Base-by-base conservation (phyloP, 2,329 filamentous ascomycete genomes). In the Nemania abortiva region DNA sequence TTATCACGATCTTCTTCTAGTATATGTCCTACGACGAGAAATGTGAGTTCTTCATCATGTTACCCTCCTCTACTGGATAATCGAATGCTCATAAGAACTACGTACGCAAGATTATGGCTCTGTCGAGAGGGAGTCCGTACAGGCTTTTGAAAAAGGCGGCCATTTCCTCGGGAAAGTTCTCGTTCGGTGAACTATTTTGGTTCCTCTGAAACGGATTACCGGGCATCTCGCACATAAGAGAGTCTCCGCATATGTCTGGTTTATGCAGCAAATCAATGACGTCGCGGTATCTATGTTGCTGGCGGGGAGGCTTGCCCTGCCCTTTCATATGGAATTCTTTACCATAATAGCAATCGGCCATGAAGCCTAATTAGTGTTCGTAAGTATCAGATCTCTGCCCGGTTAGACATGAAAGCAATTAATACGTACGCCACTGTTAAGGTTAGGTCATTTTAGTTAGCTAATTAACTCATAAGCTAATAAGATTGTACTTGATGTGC, bases 401-500 rank as follows among this genome's bases (percentile, higher is more conserved):
- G 27, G 37, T 47, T 45, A 1, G 9, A 24, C 31, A 15, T 47
- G 10, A 47, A 31, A 9, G 3, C 15, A 47, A 20, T 47, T 42
- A 20, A n/a, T 27, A 58, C 56, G 39, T 58, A 58, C 56, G 56
- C 56, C 56, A 58, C 56, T 58, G 10, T 31, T 24, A 27, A 31
- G 6, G n/a, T 34, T 58, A 6, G n/a, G n/a, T n/a, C n/a, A 47
- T 58, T 15, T 5, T 24, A 20, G 7, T 58, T 22, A 58, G 56
- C 56, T n/a, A 2, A 5, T 20, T 18, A 6, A 31, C 18, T 22
- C 27, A 10, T 31, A 15, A n/a, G 42, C 56, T 22, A 3, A 42
- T 22, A 31, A 11, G 5, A 31, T n/a, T 13, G 9, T 22, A 47
- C 24, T 15, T 20, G 18, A 9, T 31, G 10, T 34, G 29, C 6